Base-by-base conservation (phyloP, 495 filamentous ascomycete species). In the Penicillium samsonianum region DNA sequence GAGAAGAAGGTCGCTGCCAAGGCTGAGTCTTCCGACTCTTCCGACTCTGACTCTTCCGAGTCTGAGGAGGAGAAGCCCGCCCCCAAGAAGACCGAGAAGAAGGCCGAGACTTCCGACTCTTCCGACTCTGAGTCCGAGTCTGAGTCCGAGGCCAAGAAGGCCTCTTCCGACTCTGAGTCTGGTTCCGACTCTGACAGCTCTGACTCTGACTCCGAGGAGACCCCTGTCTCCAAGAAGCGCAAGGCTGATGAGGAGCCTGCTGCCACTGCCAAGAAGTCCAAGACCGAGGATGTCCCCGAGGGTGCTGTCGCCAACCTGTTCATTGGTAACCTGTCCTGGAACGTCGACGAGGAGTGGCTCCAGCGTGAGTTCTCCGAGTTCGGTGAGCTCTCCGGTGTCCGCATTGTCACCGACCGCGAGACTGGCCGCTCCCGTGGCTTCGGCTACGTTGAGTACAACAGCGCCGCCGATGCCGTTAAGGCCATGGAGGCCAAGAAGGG, bases 321-420 rank as follows among this genome's bases (percentile, higher is more conserved):
- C 76, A 84, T 95, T 62, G 95, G 94, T 61, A 93, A 92, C 78
- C 82, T 98, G 54, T 93, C 91, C 65, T 98, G 92, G 92, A 92
- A 88, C 66, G 80, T 98, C 49, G 91, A 96, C 65, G 94, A 98
- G 72, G 89, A 94, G 58, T 90, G 87, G 84, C 86, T 98, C 52
- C 82, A 82, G 59, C 82, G 87, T 61, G 89, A 96, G 74, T 98
- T 98, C 73, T 83, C 91, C 78, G 75, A 80, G 44, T 96, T 87
- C 69, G 92, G 90, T 62, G 89, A 89, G 63, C 79, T 96, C 55
- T 75, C 81, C 66, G 81, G 86, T 63, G 85, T 84, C 53, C 85
- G 89, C 60, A 85, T 98, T 66, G 88, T 98, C 68, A 89, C 85
- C 50, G 94, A 98, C 74, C 85, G 86, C 65, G 86, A 85, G 25